Percentiles rank a stretch among this genome's conserved stretches.
Conservation (phyloP, 23 red algal genomes). For the Gracilariopsis chorda region DNA sequence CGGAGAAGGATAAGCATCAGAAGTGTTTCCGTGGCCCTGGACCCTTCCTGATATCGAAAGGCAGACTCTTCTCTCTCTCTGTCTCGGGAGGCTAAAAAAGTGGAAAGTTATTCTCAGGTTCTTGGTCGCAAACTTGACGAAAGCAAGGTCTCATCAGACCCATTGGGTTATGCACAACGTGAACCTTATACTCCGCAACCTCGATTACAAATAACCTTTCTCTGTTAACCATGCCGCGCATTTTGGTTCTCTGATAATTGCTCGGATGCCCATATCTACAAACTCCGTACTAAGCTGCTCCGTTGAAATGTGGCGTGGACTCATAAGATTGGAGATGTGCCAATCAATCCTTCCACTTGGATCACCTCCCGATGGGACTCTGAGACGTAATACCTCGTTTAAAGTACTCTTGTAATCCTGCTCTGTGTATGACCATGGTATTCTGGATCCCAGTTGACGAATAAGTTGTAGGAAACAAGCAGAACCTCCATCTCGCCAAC, state of each 20-base stretch:
- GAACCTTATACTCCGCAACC: no score
- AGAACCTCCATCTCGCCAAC: conserved; percentile 12
- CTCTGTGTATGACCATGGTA: conserved; percentile 32
- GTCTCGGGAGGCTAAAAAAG: no score
- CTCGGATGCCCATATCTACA: conserved; percentile 15
- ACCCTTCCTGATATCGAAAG: no score
- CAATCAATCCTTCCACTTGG: neutral
- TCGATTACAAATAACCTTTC: conserved; percentile 26
- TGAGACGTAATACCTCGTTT: neutral
- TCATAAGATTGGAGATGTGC: conserved; percentile 39
- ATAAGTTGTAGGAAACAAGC: conserved; percentile 4
- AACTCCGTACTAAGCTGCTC: conserved; percentile 17
- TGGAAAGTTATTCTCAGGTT: no score
- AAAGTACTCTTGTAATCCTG: neutral
- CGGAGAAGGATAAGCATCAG: no score
- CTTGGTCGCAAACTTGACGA: no score
- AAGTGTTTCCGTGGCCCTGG: no score
- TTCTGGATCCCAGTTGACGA: conserved; percentile 13
- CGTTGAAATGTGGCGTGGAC: conserved; percentile 23
- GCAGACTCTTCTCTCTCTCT: no score
- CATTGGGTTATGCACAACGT: no score
- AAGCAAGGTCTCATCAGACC: no score
- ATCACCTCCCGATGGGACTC: conserved; percentile 9
- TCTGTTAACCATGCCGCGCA: conserved; percentile 21
- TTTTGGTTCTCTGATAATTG: neutral